Conservation (phyloP, 108 stramenopile genomes). For the Fistulifera solaris region DNA sequence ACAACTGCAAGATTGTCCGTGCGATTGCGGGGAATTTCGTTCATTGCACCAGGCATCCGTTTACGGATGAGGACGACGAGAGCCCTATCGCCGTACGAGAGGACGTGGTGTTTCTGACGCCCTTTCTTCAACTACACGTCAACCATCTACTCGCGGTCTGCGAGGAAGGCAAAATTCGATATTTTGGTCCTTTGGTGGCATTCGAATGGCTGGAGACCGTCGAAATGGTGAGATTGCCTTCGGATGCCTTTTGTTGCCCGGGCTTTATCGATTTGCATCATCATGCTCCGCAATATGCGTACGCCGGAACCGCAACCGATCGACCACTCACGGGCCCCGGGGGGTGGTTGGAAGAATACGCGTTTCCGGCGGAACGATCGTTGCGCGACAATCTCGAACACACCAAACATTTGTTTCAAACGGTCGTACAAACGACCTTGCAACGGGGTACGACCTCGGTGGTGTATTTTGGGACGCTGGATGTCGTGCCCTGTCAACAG, state of each 20-base stretch:
- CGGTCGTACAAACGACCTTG: conserved; percentile 38
- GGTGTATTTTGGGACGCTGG: conserved; percentile 52
- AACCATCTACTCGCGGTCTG: background rate
- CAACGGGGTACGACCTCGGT: conserved; percentile 50
- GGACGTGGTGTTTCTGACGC: no score
- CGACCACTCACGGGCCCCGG: conserved; percentile 36
- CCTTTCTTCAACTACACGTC: no score
- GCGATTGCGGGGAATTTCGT: no score
- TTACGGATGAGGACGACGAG: no score
- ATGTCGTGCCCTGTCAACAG: conserved; percentile 40
- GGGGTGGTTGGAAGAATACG: conserved; percentile 63
- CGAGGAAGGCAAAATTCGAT: conserved; percentile 2
- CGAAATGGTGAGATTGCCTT: no score
- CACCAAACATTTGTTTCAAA: conserved; percentile 28
- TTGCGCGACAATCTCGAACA: conserved; percentile 19
- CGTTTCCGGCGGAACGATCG: conserved; percentile 51
- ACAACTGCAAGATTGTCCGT: no score
- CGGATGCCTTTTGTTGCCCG: conserved; percentile 20
- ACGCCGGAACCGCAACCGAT: conserved; percentile 67
- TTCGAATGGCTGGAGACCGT: background rate
- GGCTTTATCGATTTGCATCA: conserved; percentile 43
- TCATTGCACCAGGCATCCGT: no score
- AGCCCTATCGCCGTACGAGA: no score
- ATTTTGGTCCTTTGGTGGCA: background rate
- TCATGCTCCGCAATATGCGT: conserved; percentile 69